Evolutionary conservation across 768 basidiomycete genomes (phyloP), one percentile per base, ranked within the genome.

Genomic region (Phaeotremella skinneri): DNA sequence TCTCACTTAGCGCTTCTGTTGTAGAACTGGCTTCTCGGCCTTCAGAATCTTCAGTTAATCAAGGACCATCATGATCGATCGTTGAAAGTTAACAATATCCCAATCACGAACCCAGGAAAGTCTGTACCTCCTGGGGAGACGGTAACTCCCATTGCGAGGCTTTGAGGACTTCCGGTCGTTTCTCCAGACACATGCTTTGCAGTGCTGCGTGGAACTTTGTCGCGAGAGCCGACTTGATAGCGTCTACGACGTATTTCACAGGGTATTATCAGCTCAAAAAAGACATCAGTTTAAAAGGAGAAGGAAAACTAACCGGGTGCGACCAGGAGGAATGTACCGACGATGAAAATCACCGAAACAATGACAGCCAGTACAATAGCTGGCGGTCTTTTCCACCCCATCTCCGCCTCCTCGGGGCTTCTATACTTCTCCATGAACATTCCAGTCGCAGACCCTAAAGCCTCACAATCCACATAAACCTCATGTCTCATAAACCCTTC

Each of bases 391-490:
- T 17, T 17, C 17, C 34, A 37, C 17, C 34, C 34, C 34, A 7
- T 37, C 17, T 37, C 34, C 9, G n/a, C n/a, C n/a, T 37, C 7
- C 34, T 37, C 17, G 9, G 34, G 17, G 34, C 34, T 37, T 37
- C 34, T 37, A 37, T 37, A 7, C 34, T 37, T 37, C 34, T 37
- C 34, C 17, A 7, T 37, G 34, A 7, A 7, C 7, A 17, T 7
- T 17, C 34, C 34, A 7, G 17, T 37, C 34, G 34, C 34, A 7
- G 43, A 45, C 13, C 21, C 43, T 13, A 45, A 6, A 45, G 43
- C 43, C 23, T 45, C 43, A 45, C 43, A 45, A 45, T 45, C 43
- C 11, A 39, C 37, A 39, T 39, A 39, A 39, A 39, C 37, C 37
- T 39, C 37, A 39, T 39, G 37, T 9, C 37, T n/a, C 9, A 39